phyloP scores from a whole-genome alignment of 2,329 filamentous ascomycete genomes.

The Onygenales sp. region DNA sequence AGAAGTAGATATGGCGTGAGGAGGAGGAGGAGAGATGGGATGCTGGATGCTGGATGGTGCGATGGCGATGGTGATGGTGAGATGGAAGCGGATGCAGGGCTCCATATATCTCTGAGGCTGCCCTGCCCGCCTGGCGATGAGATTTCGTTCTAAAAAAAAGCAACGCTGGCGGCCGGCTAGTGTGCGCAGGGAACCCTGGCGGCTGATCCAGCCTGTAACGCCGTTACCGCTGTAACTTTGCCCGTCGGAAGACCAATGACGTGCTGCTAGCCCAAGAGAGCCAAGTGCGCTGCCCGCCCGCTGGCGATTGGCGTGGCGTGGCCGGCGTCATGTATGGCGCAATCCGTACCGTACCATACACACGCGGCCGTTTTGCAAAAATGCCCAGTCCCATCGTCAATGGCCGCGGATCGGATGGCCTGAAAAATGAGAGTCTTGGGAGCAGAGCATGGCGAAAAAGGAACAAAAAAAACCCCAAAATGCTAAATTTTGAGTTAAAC shows the following conservation, averaged over 20 bases:
- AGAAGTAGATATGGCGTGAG: not conserved
- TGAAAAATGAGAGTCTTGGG: too few species aligned
- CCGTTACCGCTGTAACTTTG: not conserved
- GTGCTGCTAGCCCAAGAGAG: not conserved
- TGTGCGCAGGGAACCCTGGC: not conserved
- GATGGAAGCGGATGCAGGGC: too few species aligned
- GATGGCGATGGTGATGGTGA: too few species aligned
- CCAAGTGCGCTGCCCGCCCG: not conserved
- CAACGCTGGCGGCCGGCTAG: not conserved
- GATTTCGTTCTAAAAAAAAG: not conserved
- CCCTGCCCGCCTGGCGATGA: not conserved
- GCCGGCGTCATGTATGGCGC: not conserved
- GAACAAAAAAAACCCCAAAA: too few species aligned
- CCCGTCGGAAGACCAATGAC: not conserved
- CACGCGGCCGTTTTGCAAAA: too few species aligned
- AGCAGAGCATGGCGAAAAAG: too few species aligned
- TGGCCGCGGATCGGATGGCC: too few species aligned
- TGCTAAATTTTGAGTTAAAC: too few species aligned
- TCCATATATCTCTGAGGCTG: too few species aligned
- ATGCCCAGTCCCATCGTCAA: too few species aligned
- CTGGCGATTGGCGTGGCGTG: constrained; percentile 1
- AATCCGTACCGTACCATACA: too few species aligned
- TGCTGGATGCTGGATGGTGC: not conserved
- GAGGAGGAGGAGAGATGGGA: not conserved
- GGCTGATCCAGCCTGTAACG: not conserved